Evolutionary conservation across 164 flowering plant species (phyloP).

Genomic region (Vitis amurensis): DNA sequence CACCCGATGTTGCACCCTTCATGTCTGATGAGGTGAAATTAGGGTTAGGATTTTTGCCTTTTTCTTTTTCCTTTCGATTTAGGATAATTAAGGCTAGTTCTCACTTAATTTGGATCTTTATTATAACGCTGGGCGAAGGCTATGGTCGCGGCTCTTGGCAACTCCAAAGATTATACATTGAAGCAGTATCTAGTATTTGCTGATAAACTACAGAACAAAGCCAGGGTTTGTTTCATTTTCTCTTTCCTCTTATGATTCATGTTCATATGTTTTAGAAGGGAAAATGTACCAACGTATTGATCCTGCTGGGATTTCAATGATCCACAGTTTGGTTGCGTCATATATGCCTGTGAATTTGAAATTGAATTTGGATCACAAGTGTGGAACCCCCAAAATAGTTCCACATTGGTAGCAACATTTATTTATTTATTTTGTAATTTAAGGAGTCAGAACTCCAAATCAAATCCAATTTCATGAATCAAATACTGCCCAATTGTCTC

Average conservation of each 20-base stretch:
- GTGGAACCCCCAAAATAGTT: no score
- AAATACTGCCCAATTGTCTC: no score
- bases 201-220: slow-evolving; percentile 58
- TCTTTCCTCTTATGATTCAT: background rate
- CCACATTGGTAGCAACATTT: no score
- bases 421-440: no score
- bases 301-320: no score
- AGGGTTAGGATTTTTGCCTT: background rate
- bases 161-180: slow-evolving; percentile 74
- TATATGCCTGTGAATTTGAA: no score
- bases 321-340: no score
- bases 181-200: slow-evolving; percentile 67
- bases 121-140: slow-evolving; percentile 41
- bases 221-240: slow-evolving; percentile 55
- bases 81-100: background rate
- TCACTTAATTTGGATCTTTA: background rate
- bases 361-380: no score
- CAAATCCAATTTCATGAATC: no score
- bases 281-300: no score
- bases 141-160: slow-evolving; percentile 71
- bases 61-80: background rate
- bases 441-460: no score
- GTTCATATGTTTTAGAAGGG: no score
- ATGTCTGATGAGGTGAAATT: slow-evolving; percentile 88
- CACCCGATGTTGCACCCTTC: slow-evolving; percentile 75